A percentile compares a stretch with the other conserved stretches of the same genome.
These are phyloP conservation scores for Rhizopogon rudus DNA, from an alignment of 768 basidiomycete genomes.

Conservation along the genomic window DNA sequence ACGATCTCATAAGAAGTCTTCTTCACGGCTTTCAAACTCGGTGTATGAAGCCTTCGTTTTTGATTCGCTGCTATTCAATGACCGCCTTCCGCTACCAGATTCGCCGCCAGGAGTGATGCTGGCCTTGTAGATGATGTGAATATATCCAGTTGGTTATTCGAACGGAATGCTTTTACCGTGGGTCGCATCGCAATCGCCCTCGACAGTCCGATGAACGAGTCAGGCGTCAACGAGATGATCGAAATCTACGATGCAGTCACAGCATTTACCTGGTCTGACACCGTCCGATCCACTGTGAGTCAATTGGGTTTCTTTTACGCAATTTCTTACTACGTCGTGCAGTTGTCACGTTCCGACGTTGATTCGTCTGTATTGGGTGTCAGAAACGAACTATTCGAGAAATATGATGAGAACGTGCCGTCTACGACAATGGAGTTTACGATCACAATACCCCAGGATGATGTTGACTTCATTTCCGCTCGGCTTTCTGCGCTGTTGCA, in stretches of 20 bases:
- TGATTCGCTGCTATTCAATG: not conserved
- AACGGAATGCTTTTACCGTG: not conserved
- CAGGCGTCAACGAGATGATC: not conserved
- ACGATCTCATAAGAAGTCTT: too few relatives aligned
- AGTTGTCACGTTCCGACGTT: not conserved
- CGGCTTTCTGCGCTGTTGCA: not conserved
- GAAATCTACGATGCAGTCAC: not conserved
- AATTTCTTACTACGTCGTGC: not conserved
- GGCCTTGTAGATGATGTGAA: accelerated
- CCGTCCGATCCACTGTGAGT: not conserved
- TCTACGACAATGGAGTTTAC: too few relatives aligned
- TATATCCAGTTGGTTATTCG: constrained; percentile 2
- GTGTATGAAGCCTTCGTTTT: not conserved
- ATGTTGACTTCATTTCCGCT: not conserved
- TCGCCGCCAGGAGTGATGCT: not conserved
- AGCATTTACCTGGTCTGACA: not conserved
- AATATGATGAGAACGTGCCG: not conserved
- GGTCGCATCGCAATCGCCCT: not conserved
- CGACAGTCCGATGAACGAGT: too few relatives aligned
- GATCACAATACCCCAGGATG: not conserved
- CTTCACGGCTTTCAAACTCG: not conserved
- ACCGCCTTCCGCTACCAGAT: not conserved
- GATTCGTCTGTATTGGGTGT: not conserved
- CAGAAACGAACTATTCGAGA: not conserved
- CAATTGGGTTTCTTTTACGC: not conserved